Base-by-base conservation (phyloP, 1,139 yeast genomes). In the Spathaspora sp. region DNA sequence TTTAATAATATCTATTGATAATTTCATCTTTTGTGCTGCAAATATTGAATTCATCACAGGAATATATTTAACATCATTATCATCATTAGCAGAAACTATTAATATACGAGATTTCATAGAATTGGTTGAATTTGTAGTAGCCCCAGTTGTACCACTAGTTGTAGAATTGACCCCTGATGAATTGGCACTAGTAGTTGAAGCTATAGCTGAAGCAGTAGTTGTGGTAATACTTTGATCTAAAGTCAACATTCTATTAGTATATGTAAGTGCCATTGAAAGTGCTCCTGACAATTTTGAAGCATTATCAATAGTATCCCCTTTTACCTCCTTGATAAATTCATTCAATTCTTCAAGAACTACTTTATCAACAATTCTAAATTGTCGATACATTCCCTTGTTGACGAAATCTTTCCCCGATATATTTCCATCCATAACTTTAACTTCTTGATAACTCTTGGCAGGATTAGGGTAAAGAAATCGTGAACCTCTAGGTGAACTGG, bases 31-130 rank as follows among this genome's bases (percentile, higher is more conserved):
- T 56, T 93, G 97, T 1, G 99, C 97, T 0, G 98, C 95, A 67
- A 95, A 95, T 39, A 93, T 91, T 54, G 95, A 80, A 65, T 95
- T 95, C 99, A 95, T 95, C 42, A 90, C 84, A 4, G 98, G 89
- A 38, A 93, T 89, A 64, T 95, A 95, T 50, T 89, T 89, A 45
- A 89, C 72, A 17, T 89, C 82, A 47, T 84, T 82, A 55, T 89
- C 95, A 52, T 85, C 90, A 51, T 86, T 83, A 16, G 87, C 85
- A 46, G 89, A 84, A 2, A 93, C 74, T 6, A 90, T 80, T 52
- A 95, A 64, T 9, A 93, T 75, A 44, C 97, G 70, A 0, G 96
- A 81, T 53, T 84, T 84, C 65, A 87, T 69, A 1, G 81, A 55
- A 3, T 71, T 57, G 2, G 61, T 45, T 17, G 33, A 20, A 11